Evolutionary conservation across 257 asterid genomes (phyloP).

Genomic region (Penstemon eatonii): DNA sequence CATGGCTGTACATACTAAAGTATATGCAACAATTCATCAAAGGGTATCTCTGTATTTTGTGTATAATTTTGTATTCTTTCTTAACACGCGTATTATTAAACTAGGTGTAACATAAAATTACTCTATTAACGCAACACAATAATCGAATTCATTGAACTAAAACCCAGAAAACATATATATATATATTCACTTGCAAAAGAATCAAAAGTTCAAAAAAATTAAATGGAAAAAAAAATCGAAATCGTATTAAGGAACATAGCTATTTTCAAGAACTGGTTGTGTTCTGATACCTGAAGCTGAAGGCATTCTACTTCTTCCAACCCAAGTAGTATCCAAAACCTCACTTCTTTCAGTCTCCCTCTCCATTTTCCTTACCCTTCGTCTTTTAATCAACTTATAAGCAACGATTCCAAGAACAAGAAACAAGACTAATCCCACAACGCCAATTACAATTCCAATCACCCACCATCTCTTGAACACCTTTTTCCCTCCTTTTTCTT

Average conservation of each 20-base stretch:
- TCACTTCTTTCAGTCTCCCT: slow-evolving; percentile 62
- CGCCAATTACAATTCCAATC: slow-evolving; percentile 57
- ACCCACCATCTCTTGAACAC: slow-evolving; percentile 50
- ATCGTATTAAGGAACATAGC: slow-evolving; percentile 49
- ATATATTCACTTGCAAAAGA: slow-evolving; percentile 32
- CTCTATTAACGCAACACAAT: not conserved
- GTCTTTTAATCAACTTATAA: slow-evolving; percentile 32
- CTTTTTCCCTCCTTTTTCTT: not conserved
- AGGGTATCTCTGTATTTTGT: too few relatives aligned
- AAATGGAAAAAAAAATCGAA: not conserved
- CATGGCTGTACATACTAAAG: too few relatives aligned
- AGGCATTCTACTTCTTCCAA: slow-evolving; percentile 84
- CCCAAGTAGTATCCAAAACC: slow-evolving; percentile 59
- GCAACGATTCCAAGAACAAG: slow-evolving; percentile 28
- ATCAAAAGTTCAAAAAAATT: not conserved
- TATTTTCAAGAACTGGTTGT: slow-evolving; percentile 69
- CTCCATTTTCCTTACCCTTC: slow-evolving; percentile 53
- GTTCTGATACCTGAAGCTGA: slow-evolving; percentile 77
- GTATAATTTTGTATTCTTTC: too few relatives aligned
- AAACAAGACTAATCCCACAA: slow-evolving; percentile 41
- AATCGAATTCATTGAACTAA: not conserved
- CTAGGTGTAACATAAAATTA: too few relatives aligned
- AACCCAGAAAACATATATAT: not conserved
- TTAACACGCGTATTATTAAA: too few relatives aligned
- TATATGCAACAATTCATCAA: too few relatives aligned